A percentile compares a stretch with the other conserved stretches of the same genome.
phyloP scores from a whole-genome alignment of 805 yeast species.

The Kodamaea nitidulidarum region DNA sequence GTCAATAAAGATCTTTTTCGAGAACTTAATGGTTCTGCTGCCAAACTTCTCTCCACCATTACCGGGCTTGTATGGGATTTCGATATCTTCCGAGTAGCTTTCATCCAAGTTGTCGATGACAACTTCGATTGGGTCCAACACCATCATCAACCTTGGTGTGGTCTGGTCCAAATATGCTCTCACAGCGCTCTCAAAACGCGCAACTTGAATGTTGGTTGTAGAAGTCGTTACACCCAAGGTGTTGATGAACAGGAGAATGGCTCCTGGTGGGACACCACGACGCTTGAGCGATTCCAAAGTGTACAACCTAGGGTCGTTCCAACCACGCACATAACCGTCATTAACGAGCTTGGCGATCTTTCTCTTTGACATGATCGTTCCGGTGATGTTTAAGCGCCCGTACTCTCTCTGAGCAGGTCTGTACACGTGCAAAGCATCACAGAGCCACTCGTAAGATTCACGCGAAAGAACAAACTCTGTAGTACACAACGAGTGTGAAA shows the following conservation, averaged over 20 bases:
- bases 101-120: conserved; percentile 78
- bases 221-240: conserved; percentile 96
- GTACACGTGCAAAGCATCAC: conserved; percentile 90
- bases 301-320: conserved; percentile 98
- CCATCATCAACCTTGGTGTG: conserved; percentile 93
- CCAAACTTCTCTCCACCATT: conserved; percentile 55
- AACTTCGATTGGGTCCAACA: conserved; percentile 81
- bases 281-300: conserved; percentile 93
- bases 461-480: conserved; percentile 90
- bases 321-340: conserved; percentile 78
- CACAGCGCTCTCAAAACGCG: conserved; percentile 84
- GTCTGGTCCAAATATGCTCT: conserved; percentile 84
- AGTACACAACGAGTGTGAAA: conserved; percentile 93
- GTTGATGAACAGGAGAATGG: conserved; percentile 86
- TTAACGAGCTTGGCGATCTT: conserved; percentile 91
- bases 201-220: conserved; percentile 84
- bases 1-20: conserved; percentile 79
- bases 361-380: conserved; percentile 91
- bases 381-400: conserved; percentile 92
- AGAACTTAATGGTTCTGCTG: conserved; percentile 62
- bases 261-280: conserved; percentile 99
- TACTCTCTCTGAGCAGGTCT: conserved; percentile 99
- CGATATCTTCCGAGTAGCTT: conserved; percentile 63
- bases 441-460: conserved; percentile 97
- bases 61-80: conserved; percentile 90